A percentile compares a stretch with the other conserved stretches of the same genome.
Evolutionary conservation across 805 yeast species (phyloP).

Genomic region (Isabelozyma rhagii): DNA sequence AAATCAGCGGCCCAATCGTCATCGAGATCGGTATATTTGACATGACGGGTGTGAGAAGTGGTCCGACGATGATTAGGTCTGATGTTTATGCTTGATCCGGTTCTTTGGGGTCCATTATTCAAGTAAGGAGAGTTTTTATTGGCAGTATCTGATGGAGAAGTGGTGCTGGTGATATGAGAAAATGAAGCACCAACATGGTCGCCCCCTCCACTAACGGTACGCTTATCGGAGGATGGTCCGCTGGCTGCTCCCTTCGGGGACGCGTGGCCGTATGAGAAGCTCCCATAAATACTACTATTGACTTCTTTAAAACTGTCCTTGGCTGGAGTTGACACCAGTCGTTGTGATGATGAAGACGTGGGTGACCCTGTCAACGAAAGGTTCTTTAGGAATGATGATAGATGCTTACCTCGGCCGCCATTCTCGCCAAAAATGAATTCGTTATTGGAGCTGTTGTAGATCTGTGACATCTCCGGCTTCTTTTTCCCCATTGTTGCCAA

Average conservation of each 20-base stretch:
- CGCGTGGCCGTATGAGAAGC: constrained; percentile 23
- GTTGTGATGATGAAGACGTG: constrained; percentile 3
- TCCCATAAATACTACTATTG: constrained; percentile 39
- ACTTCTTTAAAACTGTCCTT: constrained; percentile 19
- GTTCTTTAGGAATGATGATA: constrained; percentile 49
- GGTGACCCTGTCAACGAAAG: constrained; percentile 35
- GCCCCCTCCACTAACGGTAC: constrained; percentile 10
- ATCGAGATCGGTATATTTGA: constrained; percentile 67
- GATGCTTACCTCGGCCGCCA: constrained; percentile 64
- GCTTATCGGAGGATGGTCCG: background rate
- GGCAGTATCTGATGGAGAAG: constrained; percentile 6
- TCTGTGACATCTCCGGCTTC: constrained; percentile 45
- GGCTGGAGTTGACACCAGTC: constrained; percentile 3
- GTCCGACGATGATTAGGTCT: constrained; percentile 6
- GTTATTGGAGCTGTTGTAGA: constrained; percentile 35
- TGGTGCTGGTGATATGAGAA: constrained; percentile 6
- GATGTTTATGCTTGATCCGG: background rate
- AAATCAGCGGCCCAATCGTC: constrained; percentile 88
- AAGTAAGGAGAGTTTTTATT: background rate
- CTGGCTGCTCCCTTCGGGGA: constrained; percentile 7
- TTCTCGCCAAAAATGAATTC: constrained; percentile 67
- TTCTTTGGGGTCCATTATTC: background rate
- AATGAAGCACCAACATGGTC: constrained; percentile 12
- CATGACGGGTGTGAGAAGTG: constrained; percentile 10
- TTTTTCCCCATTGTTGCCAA: constrained; percentile 34